phyloP scores from a whole-genome alignment of 2,329 filamentous ascomycete genomes.

The Byssoonygena ceratinophila region DNA sequence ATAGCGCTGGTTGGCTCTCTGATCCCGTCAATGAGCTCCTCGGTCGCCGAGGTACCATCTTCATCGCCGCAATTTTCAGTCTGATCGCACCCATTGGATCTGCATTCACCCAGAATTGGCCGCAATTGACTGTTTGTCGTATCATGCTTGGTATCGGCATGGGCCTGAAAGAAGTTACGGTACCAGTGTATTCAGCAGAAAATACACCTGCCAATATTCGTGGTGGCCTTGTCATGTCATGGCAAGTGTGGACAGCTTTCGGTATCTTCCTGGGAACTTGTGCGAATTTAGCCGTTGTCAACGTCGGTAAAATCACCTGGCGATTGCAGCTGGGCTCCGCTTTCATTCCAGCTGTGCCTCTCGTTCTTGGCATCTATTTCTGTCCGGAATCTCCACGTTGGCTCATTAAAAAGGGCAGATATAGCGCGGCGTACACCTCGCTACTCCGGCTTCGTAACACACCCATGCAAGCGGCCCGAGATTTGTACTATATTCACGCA shows the following conservation, averaged over 20 bases:
- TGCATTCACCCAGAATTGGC: slow-evolving; percentile 50
- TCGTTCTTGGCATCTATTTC: slow-evolving; percentile 49
- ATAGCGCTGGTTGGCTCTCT: slow-evolving; percentile 55
- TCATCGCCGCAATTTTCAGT: slow-evolving; percentile 52
- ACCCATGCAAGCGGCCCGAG: slow-evolving; percentile 49
- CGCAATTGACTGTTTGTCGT: slow-evolving; percentile 46
- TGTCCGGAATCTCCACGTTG: slow-evolving; percentile 57
- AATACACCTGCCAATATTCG: slow-evolving; percentile 46
- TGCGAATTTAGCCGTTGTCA: slow-evolving; percentile 54
- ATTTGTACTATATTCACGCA: slow-evolving; percentile 48
- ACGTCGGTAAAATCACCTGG: slow-evolving; percentile 51
- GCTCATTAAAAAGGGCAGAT: slow-evolving; percentile 56
- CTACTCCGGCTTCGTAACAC: slow-evolving; percentile 50
- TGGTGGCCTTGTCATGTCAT: slow-evolving; percentile 48
- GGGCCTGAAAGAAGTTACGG: slow-evolving; percentile 50
- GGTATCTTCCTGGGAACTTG: slow-evolving; percentile 58
- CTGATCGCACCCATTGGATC: slow-evolving; percentile 58
- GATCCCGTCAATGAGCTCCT: slow-evolving; percentile 51
- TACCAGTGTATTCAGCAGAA: slow-evolving; percentile 46
- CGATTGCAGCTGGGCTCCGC: slow-evolving; percentile 54
- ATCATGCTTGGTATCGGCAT: slow-evolving; percentile 52
- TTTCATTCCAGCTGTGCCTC: slow-evolving; percentile 52
- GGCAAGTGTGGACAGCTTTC: slow-evolving; percentile 43
- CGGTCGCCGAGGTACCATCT: slow-evolving; percentile 55
- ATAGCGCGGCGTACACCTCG: slow-evolving; percentile 50